Percentiles rank a stretch among this genome's conserved stretches.
phyloP scores from a whole-genome alignment of 345 rosid species.

The Eucalyptus erythrocorys region DNA sequence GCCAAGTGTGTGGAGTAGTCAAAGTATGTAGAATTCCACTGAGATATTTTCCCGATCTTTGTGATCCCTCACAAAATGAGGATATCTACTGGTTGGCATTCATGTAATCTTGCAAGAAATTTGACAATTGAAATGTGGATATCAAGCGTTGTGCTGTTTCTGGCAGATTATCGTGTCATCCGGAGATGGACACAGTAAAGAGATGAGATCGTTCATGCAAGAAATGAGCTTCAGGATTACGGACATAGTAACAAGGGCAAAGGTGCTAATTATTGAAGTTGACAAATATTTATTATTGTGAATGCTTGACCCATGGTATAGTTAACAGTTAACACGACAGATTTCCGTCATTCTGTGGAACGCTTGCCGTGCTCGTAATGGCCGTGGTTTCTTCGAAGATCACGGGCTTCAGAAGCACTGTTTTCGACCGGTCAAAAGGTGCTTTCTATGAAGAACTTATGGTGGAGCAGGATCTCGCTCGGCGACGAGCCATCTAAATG shows the following conservation, averaged over 20 bases:
- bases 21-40: background rate
- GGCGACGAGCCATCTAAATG: conserved; percentile 11
- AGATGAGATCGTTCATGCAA: conserved; percentile 43
- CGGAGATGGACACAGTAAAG: conserved; percentile 44
- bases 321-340: background rate
- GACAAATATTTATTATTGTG: background rate
- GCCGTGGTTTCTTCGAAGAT: conserved; percentile 94
- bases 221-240: conserved; percentile 32
- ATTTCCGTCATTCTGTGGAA: conserved; percentile 29
- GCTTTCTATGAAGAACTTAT: conserved; percentile 43
- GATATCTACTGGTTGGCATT: background rate
- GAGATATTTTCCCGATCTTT: background rate
- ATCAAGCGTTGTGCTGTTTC: background rate
- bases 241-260: conserved; percentile 54
- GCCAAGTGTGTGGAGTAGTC: background rate
- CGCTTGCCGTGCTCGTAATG: conserved; percentile 84
- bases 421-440: conserved; percentile 48
- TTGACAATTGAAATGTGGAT: background rate
- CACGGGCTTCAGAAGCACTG: conserved; percentile 73
- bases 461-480: conserved; percentile 54
- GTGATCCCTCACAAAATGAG: background rate
- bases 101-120: background rate
- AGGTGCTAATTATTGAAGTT: conserved; percentile 30
- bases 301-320: background rate
- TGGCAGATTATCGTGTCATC: conserved; percentile 44